These are phyloP conservation scores for Fusarium tupiense DNA, from an alignment of 2,329 filamentous ascomycete species.

Conservation along the genomic window DNA sequence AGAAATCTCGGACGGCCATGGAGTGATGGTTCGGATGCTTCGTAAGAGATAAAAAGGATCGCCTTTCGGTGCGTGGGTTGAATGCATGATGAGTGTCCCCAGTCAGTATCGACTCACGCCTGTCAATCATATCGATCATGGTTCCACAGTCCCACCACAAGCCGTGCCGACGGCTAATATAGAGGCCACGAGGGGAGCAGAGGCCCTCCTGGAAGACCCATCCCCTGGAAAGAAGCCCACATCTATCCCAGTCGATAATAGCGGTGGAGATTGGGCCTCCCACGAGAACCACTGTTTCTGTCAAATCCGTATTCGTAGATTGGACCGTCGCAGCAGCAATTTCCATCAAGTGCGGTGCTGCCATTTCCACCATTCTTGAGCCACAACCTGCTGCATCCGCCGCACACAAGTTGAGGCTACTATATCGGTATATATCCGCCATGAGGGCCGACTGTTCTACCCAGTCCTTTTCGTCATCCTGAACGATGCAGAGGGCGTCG, in stretches of 20 bases:
- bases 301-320: rapidly evolving
- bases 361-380: neutral
- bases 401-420: neutral
- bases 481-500: neutral
- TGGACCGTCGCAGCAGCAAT: rapidly evolving
- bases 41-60: neutral
- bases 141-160: neutral
- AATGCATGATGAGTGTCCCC: neutral
- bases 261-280: neutral
- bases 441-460: neutral
- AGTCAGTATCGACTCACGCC: rapidly evolving
- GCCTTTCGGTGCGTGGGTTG: neutral
- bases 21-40: rapidly evolving
- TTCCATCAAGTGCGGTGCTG: neutral
- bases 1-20: neutral
- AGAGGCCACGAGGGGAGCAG: neutral
- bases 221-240: neutral
- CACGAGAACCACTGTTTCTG: neutral
- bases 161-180: neutral
- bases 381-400: neutral
- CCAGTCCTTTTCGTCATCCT: neutral
- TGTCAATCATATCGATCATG: neutral
- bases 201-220: neutral
- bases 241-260: neutral
- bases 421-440: neutral